Conservation (phyloP, 2,329 filamentous ascomycete species). For the Neoscytalidium dimidiatum region DNA sequence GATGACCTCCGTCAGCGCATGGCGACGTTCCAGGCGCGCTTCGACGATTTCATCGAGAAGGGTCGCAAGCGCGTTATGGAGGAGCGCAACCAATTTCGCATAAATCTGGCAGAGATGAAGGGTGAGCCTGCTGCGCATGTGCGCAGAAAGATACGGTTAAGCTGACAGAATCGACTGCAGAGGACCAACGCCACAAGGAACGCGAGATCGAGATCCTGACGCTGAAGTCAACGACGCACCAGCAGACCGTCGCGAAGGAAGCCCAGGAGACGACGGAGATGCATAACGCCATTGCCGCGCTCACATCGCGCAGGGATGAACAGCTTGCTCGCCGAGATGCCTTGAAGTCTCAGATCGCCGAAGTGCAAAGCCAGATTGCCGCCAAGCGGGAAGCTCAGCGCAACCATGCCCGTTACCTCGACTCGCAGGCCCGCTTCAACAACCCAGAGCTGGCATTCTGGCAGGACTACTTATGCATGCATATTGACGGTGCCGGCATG, state of each 20-base stretch:
- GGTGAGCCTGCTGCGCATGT: constrained; percentile 66
- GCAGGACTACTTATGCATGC: constrained; percentile 85
- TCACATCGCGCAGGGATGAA: constrained; percentile 58
- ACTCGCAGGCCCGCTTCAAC: constrained; percentile 84
- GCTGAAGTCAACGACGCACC: constrained; percentile 69
- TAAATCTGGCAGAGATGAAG: constrained; percentile 86
- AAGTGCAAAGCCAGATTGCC: constrained; percentile 71
- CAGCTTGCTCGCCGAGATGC: constrained; percentile 57
- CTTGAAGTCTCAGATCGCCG: constrained; percentile 59
- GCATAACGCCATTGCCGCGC: constrained; percentile 59
- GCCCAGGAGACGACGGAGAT: constrained; percentile 70
- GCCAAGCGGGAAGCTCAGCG: constrained; percentile 70
- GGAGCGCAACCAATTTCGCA: constrained; percentile 90
- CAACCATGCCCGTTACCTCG: constrained; percentile 71
- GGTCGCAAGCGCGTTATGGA: constrained; percentile 87
- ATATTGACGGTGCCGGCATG: constrained; percentile 84
- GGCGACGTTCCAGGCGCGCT: constrained; percentile 85
- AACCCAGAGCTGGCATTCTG: constrained; percentile 93
- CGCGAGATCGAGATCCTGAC: constrained; percentile 83
- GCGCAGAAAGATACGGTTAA: no score
- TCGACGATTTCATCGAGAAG: constrained; percentile 92
- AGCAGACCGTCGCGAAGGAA: constrained; percentile 75
- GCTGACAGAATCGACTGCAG: constrained; percentile 46
- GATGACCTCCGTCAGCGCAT: constrained; percentile 94
- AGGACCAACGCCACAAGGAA: constrained; percentile 88